These are phyloP conservation scores for Leccinum longicurvipes DNA, from an alignment of 768 basidiomycete species.

Conservation along the genomic window DNA sequence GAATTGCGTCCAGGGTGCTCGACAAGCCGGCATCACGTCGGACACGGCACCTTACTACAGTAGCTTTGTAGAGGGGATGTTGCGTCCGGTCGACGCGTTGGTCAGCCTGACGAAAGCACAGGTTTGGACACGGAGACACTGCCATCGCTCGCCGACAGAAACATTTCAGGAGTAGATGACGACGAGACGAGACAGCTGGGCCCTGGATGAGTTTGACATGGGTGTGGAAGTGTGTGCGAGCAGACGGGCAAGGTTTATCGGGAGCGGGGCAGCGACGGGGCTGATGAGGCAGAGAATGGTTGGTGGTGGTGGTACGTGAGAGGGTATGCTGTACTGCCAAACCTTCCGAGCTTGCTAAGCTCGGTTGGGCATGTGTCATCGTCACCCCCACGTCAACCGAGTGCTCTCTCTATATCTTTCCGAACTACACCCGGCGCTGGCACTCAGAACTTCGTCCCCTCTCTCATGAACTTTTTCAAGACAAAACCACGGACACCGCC, in stretches of 20 bases:
- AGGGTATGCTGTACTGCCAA: constrained; percentile 11
- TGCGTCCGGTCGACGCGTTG: no score
- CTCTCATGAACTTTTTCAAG: constrained; percentile 93
- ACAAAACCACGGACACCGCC: constrained; percentile 84
- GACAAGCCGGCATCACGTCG: no score
- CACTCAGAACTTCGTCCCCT: no score
- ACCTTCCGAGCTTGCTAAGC: neutral
- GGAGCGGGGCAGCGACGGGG: neutral
- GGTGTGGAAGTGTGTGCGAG: neutral
- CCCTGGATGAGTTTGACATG: constrained; percentile 1
- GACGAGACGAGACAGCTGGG: neutral
- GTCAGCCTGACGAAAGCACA: neutral
- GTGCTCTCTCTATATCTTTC: neutral
- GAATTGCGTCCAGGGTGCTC: no score
- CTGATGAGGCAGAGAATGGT: constrained; percentile 6
- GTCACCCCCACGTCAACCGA: constrained; percentile 1
- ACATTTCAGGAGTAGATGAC: neutral
- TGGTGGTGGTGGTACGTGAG: neutral
- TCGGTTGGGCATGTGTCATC: constrained; percentile 16
- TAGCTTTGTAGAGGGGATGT: no score
- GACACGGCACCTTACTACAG: no score
- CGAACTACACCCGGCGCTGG: neutral
- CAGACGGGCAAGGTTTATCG: no score
- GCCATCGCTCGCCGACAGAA: neutral
- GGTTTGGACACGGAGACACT: neutral